A percentile compares a stretch with the other conserved stretches of the same genome.
phyloP scores from a whole-genome alignment of 768 basidiomycete species.

The Phylloporus arenicola region DNA sequence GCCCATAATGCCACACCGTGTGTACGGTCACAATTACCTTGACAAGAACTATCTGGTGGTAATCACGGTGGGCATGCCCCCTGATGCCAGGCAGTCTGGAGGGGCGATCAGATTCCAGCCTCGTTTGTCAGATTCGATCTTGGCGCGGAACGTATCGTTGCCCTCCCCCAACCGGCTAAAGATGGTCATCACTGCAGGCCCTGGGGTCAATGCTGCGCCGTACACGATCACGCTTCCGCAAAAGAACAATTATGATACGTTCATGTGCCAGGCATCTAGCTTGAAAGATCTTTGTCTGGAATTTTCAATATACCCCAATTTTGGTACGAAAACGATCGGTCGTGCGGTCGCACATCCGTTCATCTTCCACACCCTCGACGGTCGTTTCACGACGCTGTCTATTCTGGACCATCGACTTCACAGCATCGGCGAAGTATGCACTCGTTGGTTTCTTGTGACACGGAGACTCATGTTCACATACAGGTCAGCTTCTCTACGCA shows the following conservation, averaged over 20 bases:
- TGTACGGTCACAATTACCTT: slow-evolving; percentile 95
- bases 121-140: slow-evolving; percentile 64
- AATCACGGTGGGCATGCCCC: slow-evolving; percentile 65
- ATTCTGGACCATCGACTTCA: slow-evolving; percentile 91
- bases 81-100: slow-evolving; percentile 35
- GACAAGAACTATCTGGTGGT: slow-evolving; percentile 84
- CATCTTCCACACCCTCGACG: slow-evolving; percentile 54
- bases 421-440: slow-evolving; percentile 82
- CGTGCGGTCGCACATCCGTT: slow-evolving; percentile 82
- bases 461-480: slow-evolving; percentile 6
- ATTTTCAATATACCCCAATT: slow-evolving; percentile 94
- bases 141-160: slow-evolving; percentile 60
- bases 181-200: slow-evolving; percentile 88
- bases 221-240: slow-evolving; percentile 87
- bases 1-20: slow-evolving; percentile 95
- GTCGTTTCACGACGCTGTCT: slow-evolving; percentile 59
- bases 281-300: slow-evolving; percentile 74
- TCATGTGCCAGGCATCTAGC: slow-evolving; percentile 81
- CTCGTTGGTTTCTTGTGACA: background rate
- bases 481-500: slow-evolving; percentile 87
- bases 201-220: slow-evolving; percentile 79
- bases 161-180: slow-evolving; percentile 78
- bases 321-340: slow-evolving; percentile 95
- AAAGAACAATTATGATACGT: slow-evolving; percentile 60
- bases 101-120: slow-evolving; percentile 62